Conservation (phyloP, 139 green algal species). For the Coelastrella sp. region DNA sequence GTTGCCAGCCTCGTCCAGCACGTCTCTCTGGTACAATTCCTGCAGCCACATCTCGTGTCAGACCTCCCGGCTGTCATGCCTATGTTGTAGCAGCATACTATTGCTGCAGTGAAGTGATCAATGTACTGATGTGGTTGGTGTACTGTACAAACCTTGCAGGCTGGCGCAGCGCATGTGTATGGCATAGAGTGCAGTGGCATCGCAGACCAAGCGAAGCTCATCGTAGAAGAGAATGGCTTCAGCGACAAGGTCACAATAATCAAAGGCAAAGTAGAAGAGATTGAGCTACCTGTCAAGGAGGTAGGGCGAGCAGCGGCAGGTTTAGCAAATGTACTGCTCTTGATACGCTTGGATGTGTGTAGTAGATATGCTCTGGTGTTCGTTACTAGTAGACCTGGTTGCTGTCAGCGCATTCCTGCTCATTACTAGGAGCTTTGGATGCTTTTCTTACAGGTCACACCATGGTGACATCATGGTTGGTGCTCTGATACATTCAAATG, state of each 20-base stretch:
- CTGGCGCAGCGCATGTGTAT: conserved; percentile 92
- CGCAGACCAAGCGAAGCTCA: conserved; percentile 86
- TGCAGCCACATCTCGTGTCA: too few species aligned
- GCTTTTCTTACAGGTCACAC: too few species aligned
- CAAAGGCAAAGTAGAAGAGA: conserved; percentile 89
- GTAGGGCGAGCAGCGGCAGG: conserved; percentile 45
- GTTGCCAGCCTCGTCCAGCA: too few species aligned
- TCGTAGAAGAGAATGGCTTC: conserved; percentile 89
- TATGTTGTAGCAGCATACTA: too few species aligned
- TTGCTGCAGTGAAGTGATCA: too few species aligned
- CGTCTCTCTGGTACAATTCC: too few species aligned
- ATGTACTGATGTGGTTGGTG: neutral
- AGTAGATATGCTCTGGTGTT: neutral
- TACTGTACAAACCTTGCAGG: conserved; percentile 57
- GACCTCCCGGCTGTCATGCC: too few species aligned
- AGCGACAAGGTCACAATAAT: conserved; percentile 86
- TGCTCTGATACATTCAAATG: too few species aligned
- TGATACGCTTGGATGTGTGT: neutral
- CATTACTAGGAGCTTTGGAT: too few species aligned
- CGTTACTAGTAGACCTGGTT: neutral
- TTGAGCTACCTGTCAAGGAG: conserved; percentile 73
- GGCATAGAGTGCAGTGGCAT: conserved; percentile 93
- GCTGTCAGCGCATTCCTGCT: too few species aligned
- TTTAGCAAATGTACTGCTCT: neutral
- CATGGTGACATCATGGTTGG: too few species aligned